A percentile compares a stretch with the other conserved stretches of the same genome.
phyloP scores from a whole-genome alignment of 495 filamentous ascomycete genomes.

The Penicillium canariense region DNA sequence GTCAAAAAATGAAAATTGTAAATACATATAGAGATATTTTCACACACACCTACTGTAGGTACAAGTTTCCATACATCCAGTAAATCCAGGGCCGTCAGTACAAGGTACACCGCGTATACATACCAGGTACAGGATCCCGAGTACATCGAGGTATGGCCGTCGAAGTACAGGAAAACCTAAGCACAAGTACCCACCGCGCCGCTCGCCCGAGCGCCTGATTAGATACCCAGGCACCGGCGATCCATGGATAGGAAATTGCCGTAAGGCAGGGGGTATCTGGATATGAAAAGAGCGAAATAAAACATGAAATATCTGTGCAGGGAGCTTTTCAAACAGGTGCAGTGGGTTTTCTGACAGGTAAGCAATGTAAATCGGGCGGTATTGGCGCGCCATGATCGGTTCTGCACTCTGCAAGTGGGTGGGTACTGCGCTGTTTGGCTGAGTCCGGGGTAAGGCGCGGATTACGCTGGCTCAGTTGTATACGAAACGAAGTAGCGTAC shows the following conservation, averaged over 20 bases:
- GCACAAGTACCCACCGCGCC: background rate
- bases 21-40: too few relatives aligned
- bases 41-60: too few relatives aligned
- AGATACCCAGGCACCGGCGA: background rate
- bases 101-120: background rate
- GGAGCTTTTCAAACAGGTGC: background rate
- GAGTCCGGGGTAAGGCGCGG: slow-evolving; percentile 6
- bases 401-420: background rate
- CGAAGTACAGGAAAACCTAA: background rate
- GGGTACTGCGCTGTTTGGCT: background rate
- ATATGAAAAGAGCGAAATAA: background rate
- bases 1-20: too few relatives aligned
- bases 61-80: too few relatives aligned
- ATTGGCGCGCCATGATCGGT: slow-evolving; percentile 4
- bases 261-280: background rate
- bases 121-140: background rate
- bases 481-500: slow-evolving; percentile 1
- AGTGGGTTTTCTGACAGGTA: background rate
- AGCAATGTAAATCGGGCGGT: background rate
- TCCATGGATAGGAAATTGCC: background rate
- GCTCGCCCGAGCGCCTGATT: background rate
- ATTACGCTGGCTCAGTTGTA: background rate
- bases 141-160: too few relatives aligned
- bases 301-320: background rate
- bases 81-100: too few relatives aligned